phyloP scores from a whole-genome alignment of 225 moss, liverwort and hornwort species.

The Lunularia cruciata region DNA sequence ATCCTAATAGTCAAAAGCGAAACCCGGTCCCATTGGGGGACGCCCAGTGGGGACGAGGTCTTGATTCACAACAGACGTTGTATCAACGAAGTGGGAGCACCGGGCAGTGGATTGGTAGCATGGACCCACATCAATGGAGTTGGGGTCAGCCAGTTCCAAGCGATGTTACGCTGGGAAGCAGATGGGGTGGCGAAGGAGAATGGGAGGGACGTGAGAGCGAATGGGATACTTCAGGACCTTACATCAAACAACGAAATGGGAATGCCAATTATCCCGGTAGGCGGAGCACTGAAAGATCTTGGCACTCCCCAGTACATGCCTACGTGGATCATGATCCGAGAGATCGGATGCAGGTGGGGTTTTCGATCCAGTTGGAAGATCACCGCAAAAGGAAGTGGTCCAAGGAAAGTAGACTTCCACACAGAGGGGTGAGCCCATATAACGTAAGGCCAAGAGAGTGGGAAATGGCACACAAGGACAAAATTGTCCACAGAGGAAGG shows the following conservation, averaged over 20 bases:
- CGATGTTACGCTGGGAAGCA: not conserved
- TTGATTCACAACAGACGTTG: not conserved
- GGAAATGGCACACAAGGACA: not conserved
- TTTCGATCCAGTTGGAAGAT: not conserved
- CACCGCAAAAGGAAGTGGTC: not conserved
- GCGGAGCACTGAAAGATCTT: not conserved
- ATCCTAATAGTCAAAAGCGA: not conserved
- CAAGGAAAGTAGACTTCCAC: not conserved
- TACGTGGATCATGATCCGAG: not conserved
- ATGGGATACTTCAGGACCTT: not conserved
- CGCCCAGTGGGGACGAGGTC: not conserved
- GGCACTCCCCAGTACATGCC: not conserved
- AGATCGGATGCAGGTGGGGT: not conserved
- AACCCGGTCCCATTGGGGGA: not conserved
- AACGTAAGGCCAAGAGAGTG: slow-evolving; percentile 15
- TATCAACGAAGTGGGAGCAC: not conserved
- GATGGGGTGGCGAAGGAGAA: slow-evolving; percentile 12
- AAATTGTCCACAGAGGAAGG: not conserved
- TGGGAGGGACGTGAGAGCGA: slow-evolving; percentile 4
- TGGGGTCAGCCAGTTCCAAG: not conserved
- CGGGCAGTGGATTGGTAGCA: not conserved
- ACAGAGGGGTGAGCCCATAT: not conserved
- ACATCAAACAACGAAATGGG: not conserved
- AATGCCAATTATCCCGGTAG: not conserved
- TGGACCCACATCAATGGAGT: not conserved